Evolutionary conservation across 305 asterid species (phyloP).

Genomic region (Solanum aculeatissimum): DNA sequence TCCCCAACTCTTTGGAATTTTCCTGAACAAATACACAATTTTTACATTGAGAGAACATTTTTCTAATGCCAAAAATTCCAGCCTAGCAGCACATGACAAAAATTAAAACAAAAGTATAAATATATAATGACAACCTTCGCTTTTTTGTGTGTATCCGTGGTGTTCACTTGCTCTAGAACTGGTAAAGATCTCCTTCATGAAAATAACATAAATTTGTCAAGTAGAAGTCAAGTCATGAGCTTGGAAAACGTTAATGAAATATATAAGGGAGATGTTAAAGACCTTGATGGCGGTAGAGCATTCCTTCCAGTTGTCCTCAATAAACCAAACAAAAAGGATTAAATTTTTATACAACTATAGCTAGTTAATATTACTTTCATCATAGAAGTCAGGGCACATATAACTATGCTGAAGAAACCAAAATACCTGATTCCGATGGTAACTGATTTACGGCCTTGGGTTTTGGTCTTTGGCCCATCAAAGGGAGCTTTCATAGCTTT

Average conservation of each 20-base stretch:
- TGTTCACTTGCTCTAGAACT: slow-evolving; percentile 31
- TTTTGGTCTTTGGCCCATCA: slow-evolving; percentile 26
- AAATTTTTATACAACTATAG: neutral
- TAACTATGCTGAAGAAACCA: neutral
- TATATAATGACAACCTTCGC: slow-evolving; percentile 34
- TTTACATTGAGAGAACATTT: neutral
- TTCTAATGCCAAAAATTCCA: neutral
- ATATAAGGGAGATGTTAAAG: neutral
- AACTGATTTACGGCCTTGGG: neutral
- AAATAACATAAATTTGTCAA: slow-evolving; percentile 18
- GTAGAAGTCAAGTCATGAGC: slow-evolving; percentile 5
- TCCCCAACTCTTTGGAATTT: slow-evolving; percentile 28
- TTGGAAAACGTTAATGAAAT: slow-evolving; percentile 6
- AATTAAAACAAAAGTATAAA: slow-evolving; percentile 2
- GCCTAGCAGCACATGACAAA: neutral
- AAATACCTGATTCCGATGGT: slow-evolving; percentile 1
- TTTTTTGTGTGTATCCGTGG: slow-evolving; percentile 15
- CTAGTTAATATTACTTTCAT: neutral
- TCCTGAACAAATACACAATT: slow-evolving; percentile 17
- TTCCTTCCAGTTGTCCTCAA: slow-evolving; percentile 40
- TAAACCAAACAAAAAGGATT: slow-evolving; percentile 10
- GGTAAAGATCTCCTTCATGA: slow-evolving; percentile 69
- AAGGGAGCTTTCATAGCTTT: slow-evolving; percentile 27
- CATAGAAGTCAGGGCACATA: neutral
- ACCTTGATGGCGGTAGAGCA: slow-evolving; percentile 51